These are phyloP conservation scores for Quercus phellos DNA, from an alignment of 331 rosid genomes.

Conservation along the genomic window DNA sequence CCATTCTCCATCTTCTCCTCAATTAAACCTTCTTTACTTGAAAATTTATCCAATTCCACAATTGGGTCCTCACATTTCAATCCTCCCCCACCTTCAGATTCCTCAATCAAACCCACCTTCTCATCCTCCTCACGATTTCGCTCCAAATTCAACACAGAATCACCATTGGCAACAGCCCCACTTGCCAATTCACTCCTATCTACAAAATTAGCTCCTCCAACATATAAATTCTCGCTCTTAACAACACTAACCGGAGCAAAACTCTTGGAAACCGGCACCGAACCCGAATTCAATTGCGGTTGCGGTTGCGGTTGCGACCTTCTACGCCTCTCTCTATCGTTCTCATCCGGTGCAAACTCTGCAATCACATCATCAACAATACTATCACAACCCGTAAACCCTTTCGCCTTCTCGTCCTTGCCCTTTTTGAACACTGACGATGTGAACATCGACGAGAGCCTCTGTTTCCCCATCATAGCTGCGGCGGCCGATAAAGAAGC, in stretches of 20 bases:
- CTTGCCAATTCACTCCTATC: constrained; percentile 1
- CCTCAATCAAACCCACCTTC: constrained; percentile 7
- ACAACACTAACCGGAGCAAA: background rate
- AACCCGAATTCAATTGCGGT: background rate
- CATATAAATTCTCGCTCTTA: constrained; percentile 19
- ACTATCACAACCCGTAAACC: constrained; percentile 38
- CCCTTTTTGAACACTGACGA: constrained; percentile 59
- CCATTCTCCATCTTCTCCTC: constrained; percentile 38
- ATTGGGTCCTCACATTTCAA: constrained; percentile 7
- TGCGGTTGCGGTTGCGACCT: constrained; percentile 24
- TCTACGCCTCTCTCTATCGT: constrained; percentile 59
- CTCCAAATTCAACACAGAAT: constrained; percentile 26
- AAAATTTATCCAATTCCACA: constrained; percentile 11
- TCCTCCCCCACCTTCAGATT: constrained; percentile 12
- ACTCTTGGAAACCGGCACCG: constrained; percentile 14
- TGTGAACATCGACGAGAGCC: constrained; percentile 88
- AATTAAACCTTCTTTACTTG: constrained; percentile 15
- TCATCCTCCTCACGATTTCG: constrained; percentile 9
- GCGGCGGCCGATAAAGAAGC: constrained; percentile 77
- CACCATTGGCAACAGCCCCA: constrained; percentile 19
- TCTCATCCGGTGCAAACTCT: constrained; percentile 82
- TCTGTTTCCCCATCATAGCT: constrained; percentile 74
- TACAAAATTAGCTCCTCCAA: constrained; percentile 12
- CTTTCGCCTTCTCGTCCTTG: constrained; percentile 56
- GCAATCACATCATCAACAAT: constrained; percentile 82